phyloP scores from a whole-genome alignment of 2,329 filamentous ascomycete species.

The Xylogone sp. region DNA sequence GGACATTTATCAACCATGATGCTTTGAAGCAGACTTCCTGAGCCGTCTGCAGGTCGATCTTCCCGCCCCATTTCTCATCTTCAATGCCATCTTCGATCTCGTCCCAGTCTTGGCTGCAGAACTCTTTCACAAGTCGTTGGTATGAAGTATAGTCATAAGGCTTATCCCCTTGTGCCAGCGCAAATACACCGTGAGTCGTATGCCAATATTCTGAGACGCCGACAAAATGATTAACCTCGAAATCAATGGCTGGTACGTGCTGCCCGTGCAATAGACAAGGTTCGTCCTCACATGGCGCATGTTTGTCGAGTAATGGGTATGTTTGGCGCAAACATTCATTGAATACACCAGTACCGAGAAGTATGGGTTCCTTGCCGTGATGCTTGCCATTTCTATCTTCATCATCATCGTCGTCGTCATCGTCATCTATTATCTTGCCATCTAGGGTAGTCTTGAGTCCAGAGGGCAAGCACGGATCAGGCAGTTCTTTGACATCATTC shows the following conservation, averaged over 20 bases:
- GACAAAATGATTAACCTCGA: constrained; percentile 95
- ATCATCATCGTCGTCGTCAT: constrained; percentile 26
- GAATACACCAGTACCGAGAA: constrained; percentile 85
- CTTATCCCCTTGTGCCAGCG: constrained; percentile 68
- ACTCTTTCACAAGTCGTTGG: constrained; percentile 77
- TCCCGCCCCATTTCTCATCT: constrained; percentile 68
- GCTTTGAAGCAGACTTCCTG: constrained; percentile 95
- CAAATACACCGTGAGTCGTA: constrained; percentile 92
- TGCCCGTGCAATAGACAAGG: constrained; percentile 89
- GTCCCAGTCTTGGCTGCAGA: constrained; percentile 81
- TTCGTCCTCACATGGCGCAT: constrained; percentile 74
- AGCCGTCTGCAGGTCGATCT: constrained; percentile 69
- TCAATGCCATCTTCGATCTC: constrained; percentile 66
- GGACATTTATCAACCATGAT: constrained; percentile 93
- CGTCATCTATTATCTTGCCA: constrained; percentile 60
- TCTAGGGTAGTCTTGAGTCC: constrained; percentile 71
- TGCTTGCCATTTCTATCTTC: background rate
- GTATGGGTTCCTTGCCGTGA: constrained; percentile 42
- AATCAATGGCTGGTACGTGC: constrained; percentile 93
- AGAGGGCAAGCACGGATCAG: constrained; percentile 85
- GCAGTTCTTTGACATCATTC: constrained; percentile 60
- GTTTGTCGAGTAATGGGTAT: constrained; percentile 84
- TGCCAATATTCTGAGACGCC: constrained; percentile 99
- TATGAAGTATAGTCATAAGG: constrained; percentile 90
- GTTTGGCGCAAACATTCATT: constrained; percentile 79